Base-by-base conservation (phyloP, 805 yeast genomes). In the Nakazawaea sp. region DNA sequence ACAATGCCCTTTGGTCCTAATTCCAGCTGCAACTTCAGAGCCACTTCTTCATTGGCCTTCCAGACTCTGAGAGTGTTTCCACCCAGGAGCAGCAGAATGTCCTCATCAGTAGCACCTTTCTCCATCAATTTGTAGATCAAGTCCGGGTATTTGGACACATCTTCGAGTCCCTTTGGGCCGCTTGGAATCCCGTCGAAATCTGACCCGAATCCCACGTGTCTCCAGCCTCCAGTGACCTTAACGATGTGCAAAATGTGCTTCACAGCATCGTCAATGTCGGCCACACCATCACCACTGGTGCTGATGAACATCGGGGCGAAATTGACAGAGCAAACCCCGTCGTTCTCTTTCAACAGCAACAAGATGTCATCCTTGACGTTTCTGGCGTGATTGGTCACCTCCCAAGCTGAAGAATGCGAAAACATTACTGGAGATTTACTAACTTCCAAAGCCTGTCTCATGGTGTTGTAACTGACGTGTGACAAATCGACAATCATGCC, bases 111-210 rank as follows among this genome's bases (percentile, higher is more conserved):
- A 2, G 75, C 75, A 21, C 59, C 59, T 3, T 51, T 45, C 4
- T 32, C 50, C 58, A 55, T 52, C 19, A 51, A 48, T 26, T 44
- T 50, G 38, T 58, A 60, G 20, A 72, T 47, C 35, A 72, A 50
- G 28, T 68, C 73, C 0, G 78, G 78, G 44, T 72, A 72, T 46
- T 71, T 72, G 10, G 76, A 68, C 1, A 70, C 76, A 45, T 72
- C 75, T 46, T 72, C 76, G n/a, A 72, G 49, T 0, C 76, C 78
- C 13, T 41, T 46, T 5, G 78, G 77, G 4, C 68, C 72, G 5
- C 40, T 49, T 15, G 68, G 67, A 35, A 70, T 70, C 11, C 77
- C 78, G 47, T 72, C 78, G 44, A 70, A 71, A 49, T 72, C 78
- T 4, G 69, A 61, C 1, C 78, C 78, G 4, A 70, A 52, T 0